Base-by-base conservation (phyloP, 768 basidiomycete species). In the Heimioporus sp. region DNA sequence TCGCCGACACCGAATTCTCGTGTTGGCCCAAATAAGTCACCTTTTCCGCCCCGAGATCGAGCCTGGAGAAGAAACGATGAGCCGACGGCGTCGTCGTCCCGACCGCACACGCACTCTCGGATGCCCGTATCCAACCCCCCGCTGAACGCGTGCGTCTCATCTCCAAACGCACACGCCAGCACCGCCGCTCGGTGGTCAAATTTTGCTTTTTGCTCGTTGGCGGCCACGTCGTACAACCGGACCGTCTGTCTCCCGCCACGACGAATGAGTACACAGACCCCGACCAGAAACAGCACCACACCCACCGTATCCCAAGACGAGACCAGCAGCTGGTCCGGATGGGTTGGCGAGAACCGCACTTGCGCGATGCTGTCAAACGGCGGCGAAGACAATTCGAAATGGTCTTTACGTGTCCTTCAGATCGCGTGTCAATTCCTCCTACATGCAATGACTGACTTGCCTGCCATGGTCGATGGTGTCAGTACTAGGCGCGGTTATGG, bases 161-260 rank as follows among this genome's bases (percentile, higher is more conserved):
- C 86, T 2, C 74, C 67, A 67, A 92, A 98, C 48, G 82, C 76
- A 56, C 87, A 87, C 2, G 87, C 80, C n/a, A 98, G 77, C 10
- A 98, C 86, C 0, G 94, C 90, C 5, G 92, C 92, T 17, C 91
- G 82, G 53, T 96, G 90, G 41, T 92, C 87, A 60, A 90, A 92
- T 58, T 90, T 92, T n/a, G 82, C 79, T 60, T 85, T 85, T 60
- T 81, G 79, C 50, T 86, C 82, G 62, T 83, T 85, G 28, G 80
- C 67, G 2, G 57, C 57, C 60, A 83, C 58, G 59, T 83, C 70
- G 73, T 86, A 74, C 60, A 82, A 63, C 63, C 85, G 56, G 65
- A 89, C 65, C 65, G 81, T 73, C 90, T 90, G 15, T 24, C 24
- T 24, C 15, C 31, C 17, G 16, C 15, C 15, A 49, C 24, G 5